These are phyloP conservation scores for Leishmania tarentolae DNA, from an alignment of 208 protist genomes.

Conservation along the genomic window DNA sequence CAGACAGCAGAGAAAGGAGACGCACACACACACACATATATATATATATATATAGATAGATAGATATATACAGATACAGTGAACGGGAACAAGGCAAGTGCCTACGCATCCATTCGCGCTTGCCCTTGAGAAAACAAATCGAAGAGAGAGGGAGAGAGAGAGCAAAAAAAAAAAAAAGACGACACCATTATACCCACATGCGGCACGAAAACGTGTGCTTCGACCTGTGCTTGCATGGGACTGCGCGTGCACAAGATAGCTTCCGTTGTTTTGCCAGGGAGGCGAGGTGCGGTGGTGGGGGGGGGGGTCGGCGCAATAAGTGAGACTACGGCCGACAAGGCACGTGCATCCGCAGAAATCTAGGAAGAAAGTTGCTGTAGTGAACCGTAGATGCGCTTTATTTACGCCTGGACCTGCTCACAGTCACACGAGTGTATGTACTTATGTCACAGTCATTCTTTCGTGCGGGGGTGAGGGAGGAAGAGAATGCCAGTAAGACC, in stretches of 20 bases:
- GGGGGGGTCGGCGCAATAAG: neutral
- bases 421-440: neutral
- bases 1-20: neutral
- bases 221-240: neutral
- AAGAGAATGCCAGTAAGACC: neutral
- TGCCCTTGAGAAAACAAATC: neutral
- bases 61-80: neutral
- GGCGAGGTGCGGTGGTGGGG: neutral
- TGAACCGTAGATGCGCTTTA: neutral
- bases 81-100: neutral
- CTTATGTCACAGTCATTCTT: neutral
- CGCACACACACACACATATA: neutral
- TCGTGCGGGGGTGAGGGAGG: too few relatives aligned
- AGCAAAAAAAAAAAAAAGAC: neutral
- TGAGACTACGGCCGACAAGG: neutral
- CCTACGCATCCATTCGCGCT: neutral
- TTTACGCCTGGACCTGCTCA: neutral
- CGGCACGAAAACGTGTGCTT: neutral
- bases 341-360: neutral
- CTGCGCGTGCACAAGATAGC: neutral
- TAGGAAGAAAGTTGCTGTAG: neutral
- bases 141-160: neutral
- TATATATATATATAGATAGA: neutral
- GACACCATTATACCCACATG: neutral
- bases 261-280: neutral